A percentile compares a stretch with the other conserved stretches of the same genome.
These are phyloP conservation scores for Suhomyces coccinellae DNA, from an alignment of 1,139 yeast genomes.

Conservation along the genomic window DNA sequence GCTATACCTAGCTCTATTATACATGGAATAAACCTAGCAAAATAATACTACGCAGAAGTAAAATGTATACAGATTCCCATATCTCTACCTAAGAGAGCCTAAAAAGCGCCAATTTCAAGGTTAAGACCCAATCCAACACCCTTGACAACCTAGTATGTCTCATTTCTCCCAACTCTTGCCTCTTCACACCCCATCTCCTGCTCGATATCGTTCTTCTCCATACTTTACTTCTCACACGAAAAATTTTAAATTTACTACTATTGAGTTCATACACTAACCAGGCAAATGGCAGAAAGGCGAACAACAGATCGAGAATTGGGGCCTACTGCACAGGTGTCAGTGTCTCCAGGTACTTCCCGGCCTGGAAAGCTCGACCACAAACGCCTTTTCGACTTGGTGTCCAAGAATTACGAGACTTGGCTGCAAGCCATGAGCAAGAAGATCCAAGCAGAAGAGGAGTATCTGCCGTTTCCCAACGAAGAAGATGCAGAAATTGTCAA, in stretches of 20 bases:
- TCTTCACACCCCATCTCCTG: neutral
- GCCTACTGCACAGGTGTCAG: neutral
- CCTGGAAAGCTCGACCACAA: conserved; percentile 22
- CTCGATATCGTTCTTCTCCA: neutral
- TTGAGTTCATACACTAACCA: neutral
- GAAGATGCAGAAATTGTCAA: conserved; percentile 19
- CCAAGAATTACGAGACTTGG: conserved; percentile 43
- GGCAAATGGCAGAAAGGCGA: conserved; percentile 5
- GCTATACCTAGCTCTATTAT: too few relatives aligned
- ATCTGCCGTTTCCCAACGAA: conserved; percentile 35
- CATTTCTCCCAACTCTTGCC: neutral
- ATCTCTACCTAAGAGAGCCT: too few relatives aligned
- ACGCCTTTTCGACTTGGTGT: conserved; percentile 36
- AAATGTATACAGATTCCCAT: too few relatives aligned
- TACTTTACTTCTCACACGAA: conserved; percentile 1
- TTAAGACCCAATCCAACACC: neutral
- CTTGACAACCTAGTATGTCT: neutral
- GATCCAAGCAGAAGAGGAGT: conserved; percentile 27
- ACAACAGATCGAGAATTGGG: conserved; percentile 1
- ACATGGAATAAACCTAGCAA: too few relatives aligned
- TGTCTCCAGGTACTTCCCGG: neutral
- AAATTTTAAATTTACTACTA: conserved; percentile 4
- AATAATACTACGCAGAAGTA: too few relatives aligned
- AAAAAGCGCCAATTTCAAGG: too few relatives aligned
- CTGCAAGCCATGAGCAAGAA: conserved; percentile 34